A percentile compares a stretch with the other conserved stretches of the same genome.
Evolutionary conservation across 441 rosid genomes (phyloP).

Genomic region (Cnidoscolus chayamansa): DNA sequence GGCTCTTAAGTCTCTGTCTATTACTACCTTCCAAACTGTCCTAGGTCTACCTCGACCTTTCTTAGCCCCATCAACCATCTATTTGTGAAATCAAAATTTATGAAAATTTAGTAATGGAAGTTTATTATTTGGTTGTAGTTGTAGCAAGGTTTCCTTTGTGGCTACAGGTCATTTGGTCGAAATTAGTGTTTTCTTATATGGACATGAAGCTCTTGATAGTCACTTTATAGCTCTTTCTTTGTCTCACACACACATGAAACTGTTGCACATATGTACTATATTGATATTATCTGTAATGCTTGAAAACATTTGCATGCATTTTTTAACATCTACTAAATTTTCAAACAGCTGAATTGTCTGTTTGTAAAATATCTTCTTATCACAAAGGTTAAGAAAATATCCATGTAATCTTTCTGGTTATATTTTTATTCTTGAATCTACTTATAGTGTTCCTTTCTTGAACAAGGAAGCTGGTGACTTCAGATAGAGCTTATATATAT

Average conservation of each 20-base stretch:
- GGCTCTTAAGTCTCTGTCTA: too few relatives aligned
- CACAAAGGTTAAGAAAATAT: not conserved
- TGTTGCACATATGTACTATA: not conserved
- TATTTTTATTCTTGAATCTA: not conserved
- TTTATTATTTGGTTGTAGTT: not conserved
- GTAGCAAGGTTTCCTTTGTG: not conserved
- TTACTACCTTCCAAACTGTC: too few relatives aligned
- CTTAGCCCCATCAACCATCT: not conserved
- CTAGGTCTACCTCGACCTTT: too few relatives aligned
- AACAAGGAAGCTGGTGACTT: not conserved
- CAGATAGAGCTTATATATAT: not conserved
- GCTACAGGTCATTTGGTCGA: not conserved
- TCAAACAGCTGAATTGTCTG: not conserved
- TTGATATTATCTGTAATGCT: not conserved
- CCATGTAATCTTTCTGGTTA: not conserved
- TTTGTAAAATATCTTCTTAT: not conserved
- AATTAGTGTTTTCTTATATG: not conserved
- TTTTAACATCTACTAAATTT: not conserved
- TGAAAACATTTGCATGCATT: not conserved
- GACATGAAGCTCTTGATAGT: not conserved
- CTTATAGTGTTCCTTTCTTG: not conserved
- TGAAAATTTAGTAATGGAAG: not conserved
- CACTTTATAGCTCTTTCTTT: not conserved
- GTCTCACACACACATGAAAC: not conserved
- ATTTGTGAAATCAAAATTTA: not conserved